These are phyloP conservation scores for Smallanthus sonchifolius DNA, from an alignment of 129 eudicot genomes.

Conservation along the genomic window DNA sequence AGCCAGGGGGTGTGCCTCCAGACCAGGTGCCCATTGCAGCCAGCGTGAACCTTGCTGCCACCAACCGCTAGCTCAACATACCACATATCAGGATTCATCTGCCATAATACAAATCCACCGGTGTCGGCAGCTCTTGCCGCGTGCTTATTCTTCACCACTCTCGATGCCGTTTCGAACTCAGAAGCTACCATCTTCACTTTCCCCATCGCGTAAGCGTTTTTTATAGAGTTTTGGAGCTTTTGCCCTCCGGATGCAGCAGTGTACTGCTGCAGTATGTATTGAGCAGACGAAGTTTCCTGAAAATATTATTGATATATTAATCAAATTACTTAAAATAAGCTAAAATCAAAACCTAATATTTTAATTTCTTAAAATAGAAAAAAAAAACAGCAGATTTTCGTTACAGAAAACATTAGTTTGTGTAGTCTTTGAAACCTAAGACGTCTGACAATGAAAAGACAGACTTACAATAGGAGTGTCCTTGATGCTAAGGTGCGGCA, in stretches of 20 bases:
- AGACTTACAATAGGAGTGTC: constrained; percentile 80
- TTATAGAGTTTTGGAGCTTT: constrained; percentile 65
- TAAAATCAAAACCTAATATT: not conserved
- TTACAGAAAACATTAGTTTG: not conserved
- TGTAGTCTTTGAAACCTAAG: not conserved
- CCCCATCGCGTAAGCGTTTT: constrained; percentile 84
- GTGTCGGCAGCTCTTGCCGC: constrained; percentile 58
- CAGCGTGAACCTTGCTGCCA: constrained; percentile 88
- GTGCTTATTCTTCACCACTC: constrained; percentile 57
- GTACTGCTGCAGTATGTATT: constrained; percentile 82
- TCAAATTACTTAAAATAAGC: constrained; percentile 5
- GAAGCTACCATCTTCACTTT: constrained; percentile 78
- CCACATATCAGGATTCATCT: constrained; percentile 94
- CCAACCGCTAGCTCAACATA: constrained; percentile 92
- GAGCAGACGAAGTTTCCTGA: constrained; percentile 93
- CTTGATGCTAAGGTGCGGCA: constrained; percentile 77
- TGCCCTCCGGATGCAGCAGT: constrained; percentile 87
- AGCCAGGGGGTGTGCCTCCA: constrained; percentile 98
- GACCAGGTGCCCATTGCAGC: constrained; percentile 82
- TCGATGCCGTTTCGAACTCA: constrained; percentile 72
- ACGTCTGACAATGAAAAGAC: constrained; percentile 14
- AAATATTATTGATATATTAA: too few species aligned
- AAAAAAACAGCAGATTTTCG: not conserved
- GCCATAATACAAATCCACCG: constrained; percentile 86
- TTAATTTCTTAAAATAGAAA: not conserved